A percentile compares a stretch with the other conserved stretches of the same genome.
phyloP scores from a whole-genome alignment of 1,284 basidiomycete genomes.

The Farysia itapuensis region DNA sequence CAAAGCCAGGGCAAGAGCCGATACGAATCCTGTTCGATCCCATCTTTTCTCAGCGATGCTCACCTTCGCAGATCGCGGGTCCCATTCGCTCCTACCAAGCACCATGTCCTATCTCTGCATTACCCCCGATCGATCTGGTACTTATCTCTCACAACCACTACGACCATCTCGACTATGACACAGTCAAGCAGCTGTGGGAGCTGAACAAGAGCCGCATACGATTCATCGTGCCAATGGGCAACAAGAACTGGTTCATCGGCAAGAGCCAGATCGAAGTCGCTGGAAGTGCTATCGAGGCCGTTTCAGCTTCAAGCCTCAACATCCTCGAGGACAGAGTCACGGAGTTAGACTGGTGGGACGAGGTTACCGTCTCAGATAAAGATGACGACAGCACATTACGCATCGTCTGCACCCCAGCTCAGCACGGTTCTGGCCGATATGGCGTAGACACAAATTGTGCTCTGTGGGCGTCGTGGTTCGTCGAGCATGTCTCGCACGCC shows the following conservation, averaged over 20 bases:
- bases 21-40: conserved; percentile 53
- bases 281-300: neutral
- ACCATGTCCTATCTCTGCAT: conserved; percentile 38
- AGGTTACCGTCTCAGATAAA: conserved; percentile 22
- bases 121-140: conserved; percentile 53
- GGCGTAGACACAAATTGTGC: conserved; percentile 41
- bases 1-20: conserved; percentile 5
- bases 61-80: conserved; percentile 48
- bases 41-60: conserved; percentile 56
- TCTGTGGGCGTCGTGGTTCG: conserved; percentile 51
- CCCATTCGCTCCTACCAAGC: conserved; percentile 44
- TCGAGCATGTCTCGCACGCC: conserved; percentile 17
- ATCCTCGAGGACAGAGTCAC: conserved; percentile 40
- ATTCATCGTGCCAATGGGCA: conserved; percentile 54
- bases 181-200: conserved; percentile 45
- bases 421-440: conserved; percentile 53
- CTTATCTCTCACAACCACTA: conserved; percentile 58
- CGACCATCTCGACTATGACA: conserved; percentile 54
- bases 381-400: too few species aligned
- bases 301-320: conserved; percentile 6
- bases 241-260: conserved; percentile 48
- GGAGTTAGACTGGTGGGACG: conserved; percentile 58
- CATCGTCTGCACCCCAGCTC: conserved; percentile 52
- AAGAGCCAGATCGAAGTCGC: neutral
- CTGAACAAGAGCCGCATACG: conserved; percentile 26